phyloP scores from a whole-genome alignment of 2,329 filamentous ascomycete genomes.

The Aspergillus piperis region DNA sequence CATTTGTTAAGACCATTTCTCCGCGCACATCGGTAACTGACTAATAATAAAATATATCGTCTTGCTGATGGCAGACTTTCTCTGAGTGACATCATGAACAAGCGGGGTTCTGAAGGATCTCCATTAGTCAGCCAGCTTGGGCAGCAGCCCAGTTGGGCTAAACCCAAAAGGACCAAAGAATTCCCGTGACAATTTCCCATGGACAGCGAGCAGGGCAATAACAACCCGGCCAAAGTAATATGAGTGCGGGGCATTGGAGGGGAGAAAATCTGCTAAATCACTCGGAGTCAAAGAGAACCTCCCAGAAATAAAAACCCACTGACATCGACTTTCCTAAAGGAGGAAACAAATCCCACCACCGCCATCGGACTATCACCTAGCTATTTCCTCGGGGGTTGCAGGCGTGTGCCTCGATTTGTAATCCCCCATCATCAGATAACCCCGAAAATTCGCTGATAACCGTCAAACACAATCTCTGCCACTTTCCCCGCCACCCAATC shows the following conservation, averaged over 20 bases:
- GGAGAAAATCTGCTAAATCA: background rate
- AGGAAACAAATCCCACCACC: background rate
- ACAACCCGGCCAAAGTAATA: background rate
- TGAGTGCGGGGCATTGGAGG: background rate
- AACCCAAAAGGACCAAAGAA: background rate
- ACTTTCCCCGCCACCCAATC: slow-evolving; percentile 2
- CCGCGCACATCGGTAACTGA: background rate
- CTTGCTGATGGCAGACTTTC: background rate
- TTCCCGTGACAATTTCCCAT: background rate
- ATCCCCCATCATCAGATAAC: slow-evolving; percentile 7
- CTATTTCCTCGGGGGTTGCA: background rate
- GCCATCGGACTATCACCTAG: background rate
- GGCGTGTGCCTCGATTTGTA: slow-evolving; percentile 1
- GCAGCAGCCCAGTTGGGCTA: background rate
- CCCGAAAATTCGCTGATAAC: slow-evolving; percentile 2
- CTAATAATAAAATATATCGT: background rate
- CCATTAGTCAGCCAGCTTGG: slow-evolving; percentile 1
- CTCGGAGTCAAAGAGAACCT: too few relatives aligned
- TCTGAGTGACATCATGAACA: background rate
- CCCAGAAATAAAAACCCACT: too few relatives aligned
- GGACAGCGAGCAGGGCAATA: background rate
- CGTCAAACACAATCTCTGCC: slow-evolving; percentile 6
- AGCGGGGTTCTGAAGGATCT: background rate
- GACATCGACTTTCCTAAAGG: background rate
- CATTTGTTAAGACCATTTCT: background rate